Base-by-base conservation (phyloP, 176 grass and related monocot species). In the Pontederia crassipes region DNA sequence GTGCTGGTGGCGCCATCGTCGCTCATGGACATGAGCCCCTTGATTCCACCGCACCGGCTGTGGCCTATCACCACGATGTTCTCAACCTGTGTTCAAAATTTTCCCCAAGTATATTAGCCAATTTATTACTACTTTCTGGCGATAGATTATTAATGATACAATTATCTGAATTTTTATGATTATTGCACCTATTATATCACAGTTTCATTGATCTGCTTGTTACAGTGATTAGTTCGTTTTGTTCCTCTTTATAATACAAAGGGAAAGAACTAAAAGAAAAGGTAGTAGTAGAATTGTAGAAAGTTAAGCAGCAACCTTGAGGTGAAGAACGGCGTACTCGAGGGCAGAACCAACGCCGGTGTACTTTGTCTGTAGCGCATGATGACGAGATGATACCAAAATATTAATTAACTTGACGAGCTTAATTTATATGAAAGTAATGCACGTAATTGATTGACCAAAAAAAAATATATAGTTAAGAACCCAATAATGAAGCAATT, bases 1-100 rank as follows among this genome's bases (percentile, higher is more conserved):
- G 59, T 79, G 26, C 29, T 24, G 5, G 48, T 58, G 28, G 65
- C 81, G 29, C 55, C 69, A 54, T 74, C 75, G 4, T 89, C 83
- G 51, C 68, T 71, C 12, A 89, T 53, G n/a, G 80, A 85, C 71
- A 89, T 82, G 48, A 89, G 83, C 53, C 70, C 75, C 75, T 72
- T 95, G 57, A 89, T 89, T 66, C 90, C 90, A 84, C 77, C 86
- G 40, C 86, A 89, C 57, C 83, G 61, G 69, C 83, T 87, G 75
- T 95, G 86, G 52, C 83, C 90, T 58, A 95, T 86, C 75, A 89
- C 82, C 29, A 89, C 77, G 18, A 89, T 84, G 72, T 13, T 78
- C 61, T 95, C 74, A 46, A 95, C 86, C 82, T 95, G 75, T 40
- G 32, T 40, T 0, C 20, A 40, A 40, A 3, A 40, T 40, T 40